Percentiles rank a stretch among this genome's conserved stretches.
Evolutionary conservation across 768 basidiomycete genomes (phyloP).

Genomic region (Clitopilus hobsonii): DNA sequence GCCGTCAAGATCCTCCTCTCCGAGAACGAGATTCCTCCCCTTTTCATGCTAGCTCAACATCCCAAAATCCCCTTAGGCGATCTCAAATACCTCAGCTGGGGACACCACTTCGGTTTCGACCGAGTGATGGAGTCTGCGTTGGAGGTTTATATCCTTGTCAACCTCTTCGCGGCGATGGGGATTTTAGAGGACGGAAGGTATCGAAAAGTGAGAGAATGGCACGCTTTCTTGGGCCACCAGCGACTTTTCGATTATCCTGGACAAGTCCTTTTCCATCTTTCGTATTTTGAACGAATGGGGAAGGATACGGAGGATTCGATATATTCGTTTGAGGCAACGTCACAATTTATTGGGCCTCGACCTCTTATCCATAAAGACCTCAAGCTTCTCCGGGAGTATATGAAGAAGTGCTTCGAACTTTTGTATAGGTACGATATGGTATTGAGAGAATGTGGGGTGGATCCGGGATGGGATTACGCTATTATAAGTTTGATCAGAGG

Average conservation of each 20-base stretch:
- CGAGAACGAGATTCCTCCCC: conserved; percentile 24
- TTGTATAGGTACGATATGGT: conserved; percentile 35
- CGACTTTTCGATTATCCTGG: conserved; percentile 23
- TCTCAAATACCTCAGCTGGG: conserved; percentile 24
- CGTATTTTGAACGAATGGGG: conserved; percentile 17
- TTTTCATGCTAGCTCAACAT: conserved; percentile 33
- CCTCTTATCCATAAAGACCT: conserved; percentile 16
- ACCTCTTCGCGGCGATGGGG: conserved; percentile 24
- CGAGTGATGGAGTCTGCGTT: conserved; percentile 25
- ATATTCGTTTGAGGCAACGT: no score
- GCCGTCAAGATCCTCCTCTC: conserved; percentile 30
- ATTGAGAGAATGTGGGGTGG: conserved; percentile 26
- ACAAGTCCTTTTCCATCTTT: conserved; percentile 24
- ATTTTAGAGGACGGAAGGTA: conserved; percentile 22
- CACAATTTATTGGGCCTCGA: no score
- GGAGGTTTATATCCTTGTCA: conserved; percentile 30
- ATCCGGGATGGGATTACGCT: conserved; percentile 25
- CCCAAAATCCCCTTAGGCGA: conserved; percentile 24
- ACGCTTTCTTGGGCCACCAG: conserved; percentile 11
- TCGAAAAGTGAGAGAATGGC: conserved; percentile 15
- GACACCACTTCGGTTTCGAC: conserved; percentile 28
- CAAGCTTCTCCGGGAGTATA: conserved; percentile 22
- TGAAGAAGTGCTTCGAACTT: conserved; percentile 30
- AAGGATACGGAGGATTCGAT: not conserved
- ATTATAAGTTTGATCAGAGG: no score